phyloP scores from a whole-genome alignment of 768 basidiomycete species.

The Xanthoconium stramineum region DNA sequence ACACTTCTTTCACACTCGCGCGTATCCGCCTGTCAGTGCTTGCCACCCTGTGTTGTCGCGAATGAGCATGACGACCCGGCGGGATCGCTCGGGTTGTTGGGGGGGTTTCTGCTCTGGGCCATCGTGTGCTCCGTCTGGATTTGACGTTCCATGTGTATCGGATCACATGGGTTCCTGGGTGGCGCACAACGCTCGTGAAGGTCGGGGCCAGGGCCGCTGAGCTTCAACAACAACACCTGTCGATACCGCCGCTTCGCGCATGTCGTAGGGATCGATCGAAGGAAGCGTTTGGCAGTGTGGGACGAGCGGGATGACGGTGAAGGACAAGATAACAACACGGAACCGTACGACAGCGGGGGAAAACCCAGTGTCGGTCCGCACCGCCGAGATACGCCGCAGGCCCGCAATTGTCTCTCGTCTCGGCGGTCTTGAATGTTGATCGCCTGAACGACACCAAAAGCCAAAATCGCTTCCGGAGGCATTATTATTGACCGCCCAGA shows the following conservation, averaged over 20 bases:
- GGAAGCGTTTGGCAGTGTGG: not conserved
- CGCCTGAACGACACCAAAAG: not conserved
- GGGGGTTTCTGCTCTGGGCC: no score
- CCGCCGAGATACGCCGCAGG: not conserved
- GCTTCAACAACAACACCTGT: no score
- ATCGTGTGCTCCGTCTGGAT: no score
- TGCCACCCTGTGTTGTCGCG: no score
- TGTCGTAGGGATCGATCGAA: not conserved
- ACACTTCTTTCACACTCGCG: not conserved
- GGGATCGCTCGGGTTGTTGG: no score
- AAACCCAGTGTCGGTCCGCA: not conserved
- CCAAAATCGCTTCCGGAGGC: not conserved
- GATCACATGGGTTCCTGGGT: not conserved
- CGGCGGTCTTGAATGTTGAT: not conserved
- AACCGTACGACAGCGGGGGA: not conserved
- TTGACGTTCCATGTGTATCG: not conserved
- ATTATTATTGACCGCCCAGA: not conserved
- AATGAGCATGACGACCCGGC: no score
- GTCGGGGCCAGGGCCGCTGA: no score
- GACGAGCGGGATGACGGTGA: not conserved
- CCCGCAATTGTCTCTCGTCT: not conserved
- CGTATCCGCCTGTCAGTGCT: no score
- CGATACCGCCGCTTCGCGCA: no score
- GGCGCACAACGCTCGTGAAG: no score
- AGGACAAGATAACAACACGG: not conserved